These are phyloP conservation scores for Orbilia brochopaga DNA, from an alignment of 2,329 filamentous ascomycete species.

Conservation along the genomic window DNA sequence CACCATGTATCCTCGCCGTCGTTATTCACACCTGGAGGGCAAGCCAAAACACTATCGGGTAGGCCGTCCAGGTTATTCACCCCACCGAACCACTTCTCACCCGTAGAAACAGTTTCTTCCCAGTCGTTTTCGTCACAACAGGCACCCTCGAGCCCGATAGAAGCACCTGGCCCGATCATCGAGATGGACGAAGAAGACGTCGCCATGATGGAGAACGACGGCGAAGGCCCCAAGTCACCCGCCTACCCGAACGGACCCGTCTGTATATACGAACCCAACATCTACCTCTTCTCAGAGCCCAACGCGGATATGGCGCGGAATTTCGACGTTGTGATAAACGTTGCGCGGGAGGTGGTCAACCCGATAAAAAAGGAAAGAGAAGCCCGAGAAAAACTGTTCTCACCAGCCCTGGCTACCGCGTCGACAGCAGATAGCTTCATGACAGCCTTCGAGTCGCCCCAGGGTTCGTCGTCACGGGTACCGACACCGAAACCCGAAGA, in stretches of 20 bases:
- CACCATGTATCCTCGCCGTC: conserved; percentile 73
- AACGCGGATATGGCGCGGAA: conserved; percentile 75
- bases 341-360: conserved; percentile 80
- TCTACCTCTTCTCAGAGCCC: conserved; percentile 81
- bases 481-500: conserved; percentile 65
- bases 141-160: conserved; percentile 54
- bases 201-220: conserved; percentile 73
- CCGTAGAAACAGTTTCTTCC: conserved; percentile 57
- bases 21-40: conserved; percentile 68
- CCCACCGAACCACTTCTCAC: conserved; percentile 63
- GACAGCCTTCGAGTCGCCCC: conserved; percentile 67
- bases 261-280: conserved; percentile 77
- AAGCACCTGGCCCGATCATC: conserved; percentile 62
- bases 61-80: conserved; percentile 62
- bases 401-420: conserved; percentile 65
- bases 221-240: conserved; percentile 77
- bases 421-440: conserved; percentile 66
- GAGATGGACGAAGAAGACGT: conserved; percentile 68
- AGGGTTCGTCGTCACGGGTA: conserved; percentile 60
- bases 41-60: conserved; percentile 37
- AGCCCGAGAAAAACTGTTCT: conserved; percentile 57
- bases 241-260: conserved; percentile 83
- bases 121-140: conserved; percentile 60
- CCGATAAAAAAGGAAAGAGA: conserved; percentile 64
- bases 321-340: conserved; percentile 85